Conservation (phyloP, 192 early-diverging fungal genomes). For the Rhizoclosmatium sp. region DNA sequence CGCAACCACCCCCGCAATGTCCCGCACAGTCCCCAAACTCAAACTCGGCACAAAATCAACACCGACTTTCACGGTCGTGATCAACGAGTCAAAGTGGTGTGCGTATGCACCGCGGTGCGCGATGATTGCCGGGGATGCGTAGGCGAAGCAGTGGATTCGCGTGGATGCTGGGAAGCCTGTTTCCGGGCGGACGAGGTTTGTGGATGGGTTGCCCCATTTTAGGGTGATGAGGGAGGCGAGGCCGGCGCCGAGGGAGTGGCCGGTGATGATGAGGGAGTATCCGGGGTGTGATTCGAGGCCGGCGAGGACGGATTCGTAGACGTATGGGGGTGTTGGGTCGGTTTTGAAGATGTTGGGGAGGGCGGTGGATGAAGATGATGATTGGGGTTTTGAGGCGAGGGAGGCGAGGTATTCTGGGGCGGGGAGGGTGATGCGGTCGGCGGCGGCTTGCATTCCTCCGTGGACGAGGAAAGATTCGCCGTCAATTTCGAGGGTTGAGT, state of each 20-base stretch:
- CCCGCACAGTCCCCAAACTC: constrained; percentile 76
- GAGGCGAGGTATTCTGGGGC: constrained; percentile 35
- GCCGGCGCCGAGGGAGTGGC: constrained; percentile 89
- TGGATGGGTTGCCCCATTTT: constrained; percentile 72
- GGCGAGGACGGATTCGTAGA: constrained; percentile 75
- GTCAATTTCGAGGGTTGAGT: constrained; percentile 53
- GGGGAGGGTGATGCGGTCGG: constrained; percentile 67
- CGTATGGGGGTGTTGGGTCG: constrained; percentile 51
- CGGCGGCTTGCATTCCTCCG: constrained; percentile 79
- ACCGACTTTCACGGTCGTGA: constrained; percentile 84
- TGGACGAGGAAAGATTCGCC: constrained; percentile 63
- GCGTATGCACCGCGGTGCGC: constrained; percentile 36
- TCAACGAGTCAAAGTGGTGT: constrained; percentile 41
- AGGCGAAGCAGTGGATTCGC: constrained; percentile 85
- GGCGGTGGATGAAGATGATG: constrained; percentile 65
- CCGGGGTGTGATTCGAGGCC: constrained; percentile 76
- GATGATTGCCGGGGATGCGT: constrained; percentile 82
- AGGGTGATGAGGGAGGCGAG: constrained; percentile 81
- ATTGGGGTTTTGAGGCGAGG: constrained; percentile 28
- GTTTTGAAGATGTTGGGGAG: constrained; percentile 22
- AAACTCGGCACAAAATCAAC: constrained; percentile 81
- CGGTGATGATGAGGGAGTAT: constrained; percentile 85
- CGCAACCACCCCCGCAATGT: constrained; percentile 73
- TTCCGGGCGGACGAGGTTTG: constrained; percentile 43
- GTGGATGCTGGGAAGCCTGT: constrained; percentile 68